These are phyloP conservation scores for Quercus phellos DNA, from an alignment of 331 rosid species.

Conservation along the genomic window DNA sequence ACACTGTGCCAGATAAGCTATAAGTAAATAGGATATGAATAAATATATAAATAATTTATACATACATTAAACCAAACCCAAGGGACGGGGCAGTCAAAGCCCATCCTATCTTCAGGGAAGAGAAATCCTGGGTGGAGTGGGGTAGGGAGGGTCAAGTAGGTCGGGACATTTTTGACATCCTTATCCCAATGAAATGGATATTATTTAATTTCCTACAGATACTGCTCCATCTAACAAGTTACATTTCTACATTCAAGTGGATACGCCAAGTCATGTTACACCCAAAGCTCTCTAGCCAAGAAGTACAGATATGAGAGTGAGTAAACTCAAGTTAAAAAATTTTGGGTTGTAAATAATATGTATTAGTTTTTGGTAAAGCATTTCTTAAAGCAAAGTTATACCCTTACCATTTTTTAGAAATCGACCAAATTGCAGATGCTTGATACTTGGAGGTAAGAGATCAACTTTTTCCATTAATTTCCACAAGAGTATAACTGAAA, in stretches of 20 bases:
- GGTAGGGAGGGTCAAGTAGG: no score
- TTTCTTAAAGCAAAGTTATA: conserved; percentile 1
- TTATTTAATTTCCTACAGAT: neutral
- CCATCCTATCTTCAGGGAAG: no score
- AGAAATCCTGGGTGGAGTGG: no score
- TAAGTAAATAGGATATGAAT: neutral
- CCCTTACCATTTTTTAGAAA: conserved; percentile 57
- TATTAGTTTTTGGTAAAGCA: neutral
- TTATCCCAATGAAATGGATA: neutral
- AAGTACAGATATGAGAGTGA: neutral
- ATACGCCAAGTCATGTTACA: no score
- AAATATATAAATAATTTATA: no score
- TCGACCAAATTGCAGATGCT: conserved; percentile 58
- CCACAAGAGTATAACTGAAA: conserved; percentile 60
- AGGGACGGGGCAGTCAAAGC: no score
- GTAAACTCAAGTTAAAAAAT: neutral
- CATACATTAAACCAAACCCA: no score
- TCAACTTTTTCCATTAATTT: conserved; percentile 53
- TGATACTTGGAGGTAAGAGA: conserved; percentile 64
- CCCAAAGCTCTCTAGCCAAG: neutral
- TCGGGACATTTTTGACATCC: neutral
- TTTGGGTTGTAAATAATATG: neutral
- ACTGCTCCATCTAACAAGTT: neutral
- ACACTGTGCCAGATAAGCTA: neutral
- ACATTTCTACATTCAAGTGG: no score